Base-by-base conservation (phyloP, 1,284 basidiomycete genomes). In the Phlebopus sp. region DNA sequence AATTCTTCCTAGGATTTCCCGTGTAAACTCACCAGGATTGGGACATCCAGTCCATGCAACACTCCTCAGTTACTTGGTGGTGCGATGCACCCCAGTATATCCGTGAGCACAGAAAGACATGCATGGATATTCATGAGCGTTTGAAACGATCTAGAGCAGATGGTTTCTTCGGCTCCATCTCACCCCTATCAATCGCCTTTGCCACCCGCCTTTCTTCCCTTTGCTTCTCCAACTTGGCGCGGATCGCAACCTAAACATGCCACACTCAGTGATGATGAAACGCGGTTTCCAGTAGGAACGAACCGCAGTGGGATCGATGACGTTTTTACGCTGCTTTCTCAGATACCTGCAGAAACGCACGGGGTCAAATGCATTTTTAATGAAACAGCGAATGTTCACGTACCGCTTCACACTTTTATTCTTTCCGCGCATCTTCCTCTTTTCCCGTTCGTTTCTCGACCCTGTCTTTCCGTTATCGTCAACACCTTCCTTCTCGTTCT, bases 251-350 rank as follows among this genome's bases (percentile, higher is more conserved):
- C 85, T 87, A 43, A 46, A 37, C 42, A 30, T 39, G 45, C n/a
- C 11, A 46, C 31, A 19, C 45, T 47, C 25, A 55, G 37, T 50
- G 23, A 9, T 29, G 4, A 37, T 29, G 23, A n/a, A 13, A 11
- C 17, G 4, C 17, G 0, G 37, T 32, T 34, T 0, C 4, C 10
- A 19, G 35, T 31, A 10, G 30, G 43, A 15, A 76, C 85, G 60
- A 59, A 95, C 92, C 47, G 87, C 81, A 41, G 82, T 78, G 21
- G 91, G 90, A 66, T 96, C 92, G 55, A 97, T 81, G 47, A 97
- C 90, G 59, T 97, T 96, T 75, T 94, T 93, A 64, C 90, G 82
- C 68, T 93, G 88, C 71, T 93, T 93, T 56, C 88, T 78, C 50
- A 96, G 67, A 65, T 83, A 87, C 44, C 79, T 80, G 48, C n/a